phyloP scores from a whole-genome alignment of 2,329 filamentous ascomycete species.

The Xenoacremonium recifei region DNA sequence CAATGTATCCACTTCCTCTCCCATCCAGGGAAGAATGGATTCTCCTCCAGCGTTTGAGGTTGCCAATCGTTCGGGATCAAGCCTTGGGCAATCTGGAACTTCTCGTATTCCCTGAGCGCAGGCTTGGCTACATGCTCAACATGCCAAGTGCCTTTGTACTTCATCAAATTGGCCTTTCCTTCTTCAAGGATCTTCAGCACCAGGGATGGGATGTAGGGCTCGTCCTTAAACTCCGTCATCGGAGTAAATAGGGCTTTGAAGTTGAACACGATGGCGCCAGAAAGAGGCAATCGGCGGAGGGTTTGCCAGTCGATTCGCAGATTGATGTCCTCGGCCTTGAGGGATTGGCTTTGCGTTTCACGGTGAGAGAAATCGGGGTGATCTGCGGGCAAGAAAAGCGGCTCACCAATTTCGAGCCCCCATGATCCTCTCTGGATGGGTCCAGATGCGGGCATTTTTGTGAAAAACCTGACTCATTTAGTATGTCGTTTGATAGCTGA shows the following conservation, averaged over 20 bases:
- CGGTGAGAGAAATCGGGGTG: slow-evolving; percentile 63
- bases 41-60: slow-evolving; percentile 67
- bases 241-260: slow-evolving; percentile 87
- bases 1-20: slow-evolving; percentile 34
- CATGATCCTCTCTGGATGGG: slow-evolving; percentile 84
- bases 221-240: slow-evolving; percentile 64
- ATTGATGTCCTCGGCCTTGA: slow-evolving; percentile 59
- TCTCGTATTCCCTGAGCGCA: slow-evolving; percentile 59
- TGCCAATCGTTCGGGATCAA: slow-evolving; percentile 63
- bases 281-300: slow-evolving; percentile 73
- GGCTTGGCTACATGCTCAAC: slow-evolving; percentile 71
- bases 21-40: slow-evolving; percentile 76
- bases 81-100: slow-evolving; percentile 64
- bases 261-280: slow-evolving; percentile 76
- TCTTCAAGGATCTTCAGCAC: slow-evolving; percentile 63
- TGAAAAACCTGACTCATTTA: slow-evolving; percentile 64
- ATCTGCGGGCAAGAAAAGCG: slow-evolving; percentile 71
- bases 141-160: slow-evolving; percentile 82
- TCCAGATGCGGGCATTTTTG: slow-evolving; percentile 69
- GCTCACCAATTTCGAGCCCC: slow-evolving; percentile 74
- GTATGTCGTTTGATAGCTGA: not conserved
- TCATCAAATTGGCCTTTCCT: slow-evolving; percentile 64
- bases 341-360: slow-evolving; percentile 51
- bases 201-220: slow-evolving; percentile 70
- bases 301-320: slow-evolving; percentile 90